Base-by-base conservation (phyloP, 2,329 filamentous ascomycete species). In the Phialophora verrucosa region DNA sequence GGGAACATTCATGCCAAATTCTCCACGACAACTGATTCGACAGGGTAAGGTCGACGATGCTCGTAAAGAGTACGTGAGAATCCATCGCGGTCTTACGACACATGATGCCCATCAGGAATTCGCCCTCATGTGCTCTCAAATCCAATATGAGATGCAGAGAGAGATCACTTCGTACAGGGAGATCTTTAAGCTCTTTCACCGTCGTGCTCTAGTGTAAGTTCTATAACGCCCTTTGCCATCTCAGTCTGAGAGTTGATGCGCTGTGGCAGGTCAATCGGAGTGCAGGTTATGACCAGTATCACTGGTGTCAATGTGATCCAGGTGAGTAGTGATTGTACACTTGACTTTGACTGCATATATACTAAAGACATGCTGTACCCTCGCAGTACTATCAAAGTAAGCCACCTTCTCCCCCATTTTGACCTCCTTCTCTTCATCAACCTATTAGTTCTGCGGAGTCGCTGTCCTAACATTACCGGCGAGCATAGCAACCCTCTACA, bases 291-390 rank as follows among this genome's bases (percentile, higher is more conserved):
- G 88, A 90, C 91, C 79, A 89, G 91, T 79, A 70, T 86, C 85
- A 93, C 91, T 25, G 91, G 92, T 83, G 90, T 96, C 81, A 96
- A 96, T 85, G 96, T 94, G 81, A 91, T 95, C 84, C 95, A 93
- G 83, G 62, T 64, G 14, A 47, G 14, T 25, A 25, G 23, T 25
- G 23, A 25, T 25, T 25, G 23, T 25, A 25, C 23, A 25, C 23
- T 25, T 25, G 23, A 25, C 23, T 25, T 25, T 25, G 23, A 25
- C 23, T 25, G 23, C 23, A 23, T 57, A 35, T 25, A 25, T 25
- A 63, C 32, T 4, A 7, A 20, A 51, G 20, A 12, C 31, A 32
- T 38, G n/a, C 11, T 47, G 23, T 25, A 25, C 23, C 23, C 23
- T 25, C 23, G 23, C 23, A 63, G 62, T 91, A 92, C 82, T 92